A percentile compares a stretch with the other conserved stretches of the same genome.
These are phyloP conservation scores for Phaffomyces thermotolerans DNA, from an alignment of 805 yeast genomes.

Conservation along the genomic window DNA sequence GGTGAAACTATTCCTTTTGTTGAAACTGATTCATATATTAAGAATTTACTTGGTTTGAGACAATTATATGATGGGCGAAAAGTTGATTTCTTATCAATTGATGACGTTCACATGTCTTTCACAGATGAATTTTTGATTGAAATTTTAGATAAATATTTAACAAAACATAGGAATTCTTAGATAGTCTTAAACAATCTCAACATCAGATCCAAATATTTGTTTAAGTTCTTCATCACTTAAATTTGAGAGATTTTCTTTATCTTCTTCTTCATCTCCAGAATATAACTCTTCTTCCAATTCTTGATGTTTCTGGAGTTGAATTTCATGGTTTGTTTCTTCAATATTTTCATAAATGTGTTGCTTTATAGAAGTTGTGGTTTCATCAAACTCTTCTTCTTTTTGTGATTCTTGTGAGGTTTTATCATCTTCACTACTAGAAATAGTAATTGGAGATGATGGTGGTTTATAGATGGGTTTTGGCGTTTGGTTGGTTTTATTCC, in stretches of 20 bases:
- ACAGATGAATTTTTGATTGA: conserved; percentile 40
- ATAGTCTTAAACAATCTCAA: conserved; percentile 13
- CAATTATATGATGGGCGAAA: conserved; percentile 35
- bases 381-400: not conserved
- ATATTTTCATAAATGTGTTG: conserved; percentile 7
- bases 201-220: conserved; percentile 19
- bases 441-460: not conserved
- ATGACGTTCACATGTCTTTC: conserved; percentile 63
- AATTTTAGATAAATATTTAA: conserved; percentile 40
- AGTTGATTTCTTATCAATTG: conserved; percentile 43
- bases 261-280: not conserved
- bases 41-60: conserved; percentile 56
- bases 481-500: not conserved
- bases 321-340: conserved; percentile 11
- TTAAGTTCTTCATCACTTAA: conserved; percentile 9
- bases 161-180: not conserved
- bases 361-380: conserved; percentile 1
- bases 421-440: not conserved
- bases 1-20: conserved; percentile 39
- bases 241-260: not conserved
- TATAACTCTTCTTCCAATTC: not conserved
- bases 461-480: conserved; percentile 1
- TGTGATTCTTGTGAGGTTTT: not conserved
- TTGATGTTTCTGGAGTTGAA: conserved; percentile 7
- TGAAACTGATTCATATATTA: conserved; percentile 41